These are phyloP conservation scores for Davidsoniella virescens DNA, from an alignment of 2,329 filamentous ascomycete species.

Conservation along the genomic window DNA sequence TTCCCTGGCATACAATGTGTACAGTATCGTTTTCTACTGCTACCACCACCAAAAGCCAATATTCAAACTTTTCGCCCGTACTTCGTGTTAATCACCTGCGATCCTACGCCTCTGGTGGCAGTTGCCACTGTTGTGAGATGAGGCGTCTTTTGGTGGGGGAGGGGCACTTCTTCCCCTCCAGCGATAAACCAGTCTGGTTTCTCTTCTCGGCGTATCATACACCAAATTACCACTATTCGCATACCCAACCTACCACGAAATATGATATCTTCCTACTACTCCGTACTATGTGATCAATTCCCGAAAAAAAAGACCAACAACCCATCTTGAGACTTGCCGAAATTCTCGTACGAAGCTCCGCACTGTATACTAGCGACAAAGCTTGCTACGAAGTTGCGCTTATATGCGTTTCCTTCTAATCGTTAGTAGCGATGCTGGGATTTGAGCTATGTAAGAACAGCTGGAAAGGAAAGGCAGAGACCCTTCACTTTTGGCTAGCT, in stretches of 20 bases:
- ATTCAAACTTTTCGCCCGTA: background rate
- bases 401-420: background rate
- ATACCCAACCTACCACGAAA: background rate
- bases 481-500: background rate
- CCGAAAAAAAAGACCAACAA: background rate
- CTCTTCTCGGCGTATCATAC: background rate
- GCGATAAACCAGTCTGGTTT: background rate
- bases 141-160: background rate
- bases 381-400: too few relatives aligned
- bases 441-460: background rate
- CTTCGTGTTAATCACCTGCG: background rate
- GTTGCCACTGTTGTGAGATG: background rate
- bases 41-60: background rate
- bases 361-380: background rate
- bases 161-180: background rate
- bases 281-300: background rate
- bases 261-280: background rate
- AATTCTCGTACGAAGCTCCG: background rate
- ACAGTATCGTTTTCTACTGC: background rate
- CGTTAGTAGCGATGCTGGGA: slow-evolving; percentile 8
- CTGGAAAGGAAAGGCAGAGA: background rate
- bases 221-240: background rate
- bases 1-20: background rate
- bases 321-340: background rate
- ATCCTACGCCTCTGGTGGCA: background rate